These are phyloP conservation scores for Epichloe sp. DNA, from an alignment of 2,329 filamentous ascomycete genomes.

Conservation along the genomic window DNA sequence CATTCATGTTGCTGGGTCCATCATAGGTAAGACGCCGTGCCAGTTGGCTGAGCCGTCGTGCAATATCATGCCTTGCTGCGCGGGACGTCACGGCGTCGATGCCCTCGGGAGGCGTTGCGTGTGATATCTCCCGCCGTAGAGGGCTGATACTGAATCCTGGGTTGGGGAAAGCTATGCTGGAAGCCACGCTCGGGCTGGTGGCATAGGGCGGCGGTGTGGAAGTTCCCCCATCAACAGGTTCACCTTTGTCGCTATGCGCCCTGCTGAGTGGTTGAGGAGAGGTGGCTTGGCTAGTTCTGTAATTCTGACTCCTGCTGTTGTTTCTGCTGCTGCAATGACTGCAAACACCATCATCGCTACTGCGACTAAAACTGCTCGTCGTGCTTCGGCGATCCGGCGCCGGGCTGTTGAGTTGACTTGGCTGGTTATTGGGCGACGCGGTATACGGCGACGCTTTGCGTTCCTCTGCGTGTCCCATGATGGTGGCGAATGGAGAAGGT, in stretches of 20 bases:
- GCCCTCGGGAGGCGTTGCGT: conserved; percentile 4
- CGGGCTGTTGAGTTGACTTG: conserved; percentile 2
- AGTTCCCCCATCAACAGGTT: not conserved
- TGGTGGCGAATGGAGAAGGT: not conserved
- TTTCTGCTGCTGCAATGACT: conserved; percentile 10
- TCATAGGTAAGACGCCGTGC: conserved; percentile 24
- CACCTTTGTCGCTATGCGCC: conserved; percentile 4
- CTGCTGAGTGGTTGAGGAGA: conserved; percentile 3
- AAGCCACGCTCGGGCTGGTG: conserved; percentile 21
- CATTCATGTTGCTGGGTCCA: conserved; percentile 21
- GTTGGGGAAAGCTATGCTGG: conserved; percentile 19
- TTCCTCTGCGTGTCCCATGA: conserved; percentile 4
- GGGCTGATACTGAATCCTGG: conserved; percentile 16
- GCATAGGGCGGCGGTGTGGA: conserved; percentile 18
- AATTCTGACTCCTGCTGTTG: conserved; percentile 2
- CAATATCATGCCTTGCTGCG: conserved; percentile 29
- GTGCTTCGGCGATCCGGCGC: conserved; percentile 9
- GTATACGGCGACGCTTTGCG: not conserved
- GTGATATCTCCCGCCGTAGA: conserved; percentile 15
- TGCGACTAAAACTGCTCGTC: conserved; percentile 5
- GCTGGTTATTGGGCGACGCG: not conserved
- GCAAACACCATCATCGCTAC: conserved; percentile 5
- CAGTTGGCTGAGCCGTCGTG: conserved; percentile 26
- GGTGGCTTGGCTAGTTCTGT: not conserved
- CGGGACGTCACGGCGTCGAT: conserved; percentile 11